Percentiles rank a stretch among this genome's conserved stretches.
Evolutionary conservation across 2,329 filamentous ascomycete genomes (phyloP).

Genomic region (Fusarium incarnatum): DNA sequence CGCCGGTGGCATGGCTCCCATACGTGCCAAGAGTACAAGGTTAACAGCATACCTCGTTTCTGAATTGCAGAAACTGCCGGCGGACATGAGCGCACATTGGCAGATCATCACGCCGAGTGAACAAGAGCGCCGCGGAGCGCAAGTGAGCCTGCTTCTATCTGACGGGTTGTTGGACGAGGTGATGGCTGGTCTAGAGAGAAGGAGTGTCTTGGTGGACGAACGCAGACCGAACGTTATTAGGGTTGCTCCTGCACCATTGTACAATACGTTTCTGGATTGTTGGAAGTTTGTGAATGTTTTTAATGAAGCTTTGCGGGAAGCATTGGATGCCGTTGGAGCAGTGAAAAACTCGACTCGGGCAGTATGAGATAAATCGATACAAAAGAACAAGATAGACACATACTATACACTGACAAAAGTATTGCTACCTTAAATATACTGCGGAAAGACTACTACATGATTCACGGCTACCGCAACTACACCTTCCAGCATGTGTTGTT

Average conservation of each 20-base stretch:
- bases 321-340: constrained; percentile 25
- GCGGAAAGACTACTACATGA: neutral
- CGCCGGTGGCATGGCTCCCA: constrained; percentile 67
- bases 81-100: constrained; percentile 54
- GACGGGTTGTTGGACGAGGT: constrained; percentile 75
- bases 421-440: neutral
- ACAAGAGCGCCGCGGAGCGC: constrained; percentile 75
- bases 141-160: constrained; percentile 76
- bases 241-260: constrained; percentile 82
- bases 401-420: neutral
- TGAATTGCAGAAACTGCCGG: constrained; percentile 59
- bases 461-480: neutral
- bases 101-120: constrained; percentile 74
- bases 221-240: constrained; percentile 83
- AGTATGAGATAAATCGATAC: neutral
- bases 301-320: constrained; percentile 41
- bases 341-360: neutral
- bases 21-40: constrained; percentile 67
- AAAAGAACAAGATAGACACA: neutral
- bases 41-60: constrained; percentile 80
- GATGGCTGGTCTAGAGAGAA: constrained; percentile 69
- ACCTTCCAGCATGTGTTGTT: neutral
- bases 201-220: constrained; percentile 81
- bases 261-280: constrained; percentile 78
- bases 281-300: constrained; percentile 50